Base-by-base conservation (phyloP, 2,329 filamentous ascomycete species). In the Alternaria viburni region DNA sequence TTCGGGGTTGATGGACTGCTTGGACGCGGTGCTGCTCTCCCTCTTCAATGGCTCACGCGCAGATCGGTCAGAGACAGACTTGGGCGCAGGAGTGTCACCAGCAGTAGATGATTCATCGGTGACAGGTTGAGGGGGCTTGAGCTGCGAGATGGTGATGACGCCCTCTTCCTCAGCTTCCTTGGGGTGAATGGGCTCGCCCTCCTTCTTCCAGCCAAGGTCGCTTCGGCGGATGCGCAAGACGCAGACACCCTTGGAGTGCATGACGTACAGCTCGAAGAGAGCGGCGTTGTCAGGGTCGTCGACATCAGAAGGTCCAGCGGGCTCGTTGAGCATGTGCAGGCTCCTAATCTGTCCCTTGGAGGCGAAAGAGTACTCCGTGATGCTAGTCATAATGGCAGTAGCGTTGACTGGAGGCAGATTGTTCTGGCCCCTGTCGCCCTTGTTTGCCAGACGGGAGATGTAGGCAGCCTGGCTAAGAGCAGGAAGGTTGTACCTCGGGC, bases 201-300 rank as follows among this genome's bases (percentile, higher is more conserved):
- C 93, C 71, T 89, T 88, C 71, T 90, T 91, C 94, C 94, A 98
- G 28, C 96, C 96, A 52, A 99, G 85, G 80, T 98, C 95, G 55
- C 90, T 88, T 77, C 95, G 93, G 79, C 91, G 95, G 78, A 99
- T 89, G 67, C 89, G 90, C 57, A 98, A 79, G 73, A 92, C 95
- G 17, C 94, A 94, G n/a, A 98, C 93, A 65, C 96, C 96, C 82
- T 93, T 96, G 11, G 96, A 97, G 80, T 99, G 95, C 91, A 97
- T 97, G 30, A 93, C 91, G 78, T 99, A 99, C 10, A 99, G 86
- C 83, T 99, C 96, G 74, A 99, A 98, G 13, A 97, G 83, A 0
- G 90, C 89, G 15, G 88, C 88, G 67, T 96, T 91, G 21, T 91
- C 89, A 2, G 83, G 81, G 19, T 81, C 79, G 23, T 84, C 84